These are phyloP conservation scores for Vitellaria paradoxa DNA, from an alignment of 179 eudicot genomes.

Conservation along the genomic window DNA sequence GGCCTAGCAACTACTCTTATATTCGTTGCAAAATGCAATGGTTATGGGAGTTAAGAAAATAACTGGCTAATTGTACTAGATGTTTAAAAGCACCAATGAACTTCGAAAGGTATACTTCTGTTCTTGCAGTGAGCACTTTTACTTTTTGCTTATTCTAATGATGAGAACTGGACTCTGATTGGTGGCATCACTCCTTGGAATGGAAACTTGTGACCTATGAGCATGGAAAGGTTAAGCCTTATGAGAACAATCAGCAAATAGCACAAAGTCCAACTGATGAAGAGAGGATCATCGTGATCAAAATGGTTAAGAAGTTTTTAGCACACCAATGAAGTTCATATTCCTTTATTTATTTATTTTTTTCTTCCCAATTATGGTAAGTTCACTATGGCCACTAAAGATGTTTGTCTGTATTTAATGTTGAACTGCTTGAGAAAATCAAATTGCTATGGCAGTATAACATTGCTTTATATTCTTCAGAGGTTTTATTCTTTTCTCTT, in stretches of 20 bases:
- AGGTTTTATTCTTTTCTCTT: slow-evolving; percentile 1
- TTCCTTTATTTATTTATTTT: neutral
- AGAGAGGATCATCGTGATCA: neutral
- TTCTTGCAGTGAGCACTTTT: neutral
- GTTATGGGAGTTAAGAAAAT: neutral
- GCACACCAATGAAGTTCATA: neutral
- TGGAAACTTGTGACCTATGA: neutral
- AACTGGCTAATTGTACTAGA: neutral
- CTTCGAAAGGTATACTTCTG: neutral
- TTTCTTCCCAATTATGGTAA: neutral
- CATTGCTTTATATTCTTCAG: neutral
- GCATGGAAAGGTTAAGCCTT: neutral
- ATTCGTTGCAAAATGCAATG: neutral
- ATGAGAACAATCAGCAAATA: neutral
- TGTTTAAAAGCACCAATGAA: neutral
- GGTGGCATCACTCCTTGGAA: slow-evolving; percentile 5
- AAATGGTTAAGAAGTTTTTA: neutral
- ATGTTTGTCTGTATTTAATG: neutral
- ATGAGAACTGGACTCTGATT: neutral
- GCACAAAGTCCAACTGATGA: slow-evolving; percentile 3
- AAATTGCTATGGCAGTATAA: neutral
- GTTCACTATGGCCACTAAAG: neutral
- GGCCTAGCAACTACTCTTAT: neutral
- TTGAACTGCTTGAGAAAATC: slow-evolving; percentile 8
- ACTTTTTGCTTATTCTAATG: neutral